Conservation (phyloP, 306 rosid species). For the Fragaria nilgerrensis region DNA sequence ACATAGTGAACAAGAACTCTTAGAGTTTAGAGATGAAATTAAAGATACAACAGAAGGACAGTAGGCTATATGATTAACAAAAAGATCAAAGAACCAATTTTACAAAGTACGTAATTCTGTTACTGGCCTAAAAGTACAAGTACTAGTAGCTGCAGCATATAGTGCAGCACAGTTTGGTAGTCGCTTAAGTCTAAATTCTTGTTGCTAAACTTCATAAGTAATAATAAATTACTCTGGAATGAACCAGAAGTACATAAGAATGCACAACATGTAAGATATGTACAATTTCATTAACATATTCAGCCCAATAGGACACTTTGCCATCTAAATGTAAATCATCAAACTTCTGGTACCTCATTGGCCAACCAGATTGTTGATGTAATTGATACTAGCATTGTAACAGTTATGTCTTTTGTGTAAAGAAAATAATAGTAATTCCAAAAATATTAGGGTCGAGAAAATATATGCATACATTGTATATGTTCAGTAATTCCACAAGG, state of each 20-base stretch:
- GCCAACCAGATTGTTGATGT: not conserved
- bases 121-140: not conserved
- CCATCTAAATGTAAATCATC: not conserved
- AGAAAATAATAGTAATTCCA: not conserved
- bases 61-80: not conserved
- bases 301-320: not conserved
- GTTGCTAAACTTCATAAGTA: not conserved
- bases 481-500: not conserved
- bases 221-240: no score
- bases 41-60: not conserved
- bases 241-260: not conserved
- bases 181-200: not conserved
- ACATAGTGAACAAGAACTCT: not conserved
- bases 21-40: not conserved
- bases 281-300: not conserved
- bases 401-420: not conserved
- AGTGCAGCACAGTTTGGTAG: not conserved
- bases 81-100: not conserved
- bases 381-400: not conserved
- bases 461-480: not conserved
- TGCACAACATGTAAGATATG: not conserved
- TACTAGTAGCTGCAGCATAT: not conserved
- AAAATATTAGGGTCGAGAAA: not conserved
- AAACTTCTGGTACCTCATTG: not conserved
- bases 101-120: not conserved